Conservation (phyloP, 805 yeast genomes). For the Helenozyma rhizophorensis region DNA sequence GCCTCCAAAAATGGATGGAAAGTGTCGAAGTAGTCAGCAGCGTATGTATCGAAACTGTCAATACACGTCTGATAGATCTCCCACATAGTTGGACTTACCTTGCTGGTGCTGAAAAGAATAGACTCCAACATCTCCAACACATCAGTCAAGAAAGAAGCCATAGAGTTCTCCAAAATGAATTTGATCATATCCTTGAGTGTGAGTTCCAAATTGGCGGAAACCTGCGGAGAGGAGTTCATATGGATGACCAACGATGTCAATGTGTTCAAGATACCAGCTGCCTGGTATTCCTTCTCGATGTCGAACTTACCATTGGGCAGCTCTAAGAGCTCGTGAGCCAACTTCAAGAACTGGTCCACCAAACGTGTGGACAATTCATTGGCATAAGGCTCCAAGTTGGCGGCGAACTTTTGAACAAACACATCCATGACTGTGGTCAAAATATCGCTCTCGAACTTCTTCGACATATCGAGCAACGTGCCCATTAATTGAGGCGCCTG, state of each 20-base stretch:
- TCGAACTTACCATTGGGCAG: constrained; percentile 16
- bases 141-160: constrained; percentile 35
- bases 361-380: constrained; percentile 46
- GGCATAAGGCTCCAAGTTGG: constrained; percentile 52
- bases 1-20: constrained; percentile 56
- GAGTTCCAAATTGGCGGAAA: constrained; percentile 30
- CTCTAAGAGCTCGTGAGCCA: constrained; percentile 55
- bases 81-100: constrained; percentile 52
- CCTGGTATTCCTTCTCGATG: constrained; percentile 41
- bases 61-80: constrained; percentile 43
- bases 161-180: constrained; percentile 35
- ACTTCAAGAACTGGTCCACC: constrained; percentile 67
- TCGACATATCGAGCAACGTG: constrained; percentile 41
- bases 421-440: constrained; percentile 43
- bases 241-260: constrained; percentile 40
- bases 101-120: constrained; percentile 47
- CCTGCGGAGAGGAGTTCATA: constrained; percentile 38
- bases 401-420: constrained; percentile 40
- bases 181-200: constrained; percentile 30
- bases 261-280: constrained; percentile 39
- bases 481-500: constrained; percentile 45
- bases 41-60: constrained; percentile 55
- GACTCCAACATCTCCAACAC: constrained; percentile 49
- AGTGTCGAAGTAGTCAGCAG: constrained; percentile 53
- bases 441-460: constrained; percentile 39